These are phyloP conservation scores for Aspergillus unguis DNA, from an alignment of 2,329 filamentous ascomycete species.

Conservation along the genomic window DNA sequence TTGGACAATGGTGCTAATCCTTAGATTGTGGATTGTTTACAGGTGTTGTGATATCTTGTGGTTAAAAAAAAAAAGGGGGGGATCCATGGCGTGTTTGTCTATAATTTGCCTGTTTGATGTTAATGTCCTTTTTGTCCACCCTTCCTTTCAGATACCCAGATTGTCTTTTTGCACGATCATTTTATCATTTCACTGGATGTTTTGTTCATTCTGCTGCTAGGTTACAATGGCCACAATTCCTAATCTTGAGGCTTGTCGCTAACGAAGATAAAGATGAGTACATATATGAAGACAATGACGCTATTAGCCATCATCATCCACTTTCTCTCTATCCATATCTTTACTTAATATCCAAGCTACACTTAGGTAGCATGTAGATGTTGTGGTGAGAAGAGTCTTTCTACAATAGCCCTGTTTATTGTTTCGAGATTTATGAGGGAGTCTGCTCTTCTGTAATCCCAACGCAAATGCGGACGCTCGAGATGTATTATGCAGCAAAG, in stretches of 20 bases:
- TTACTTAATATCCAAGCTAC: neutral
- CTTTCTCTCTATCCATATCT: neutral
- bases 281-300: slow-evolving; percentile 6
- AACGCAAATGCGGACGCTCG: too few relatives aligned
- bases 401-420: too few relatives aligned
- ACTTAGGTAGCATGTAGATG: too few relatives aligned
- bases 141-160: slow-evolving; percentile 22
- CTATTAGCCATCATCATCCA: neutral
- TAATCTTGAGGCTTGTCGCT: slow-evolving; percentile 6
- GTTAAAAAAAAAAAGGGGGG: too few relatives aligned
- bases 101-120: slow-evolving; percentile 16
- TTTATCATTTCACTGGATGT: slow-evolving; percentile 1
- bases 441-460: too few relatives aligned
- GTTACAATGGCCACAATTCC: neutral
- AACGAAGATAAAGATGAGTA: slow-evolving; percentile 4
- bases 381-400: too few relatives aligned
- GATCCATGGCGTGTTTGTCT: neutral
- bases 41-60: too few relatives aligned
- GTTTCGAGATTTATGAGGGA: too few relatives aligned
- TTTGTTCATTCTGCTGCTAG: neutral
- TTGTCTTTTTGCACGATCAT: slow-evolving; percentile 23
- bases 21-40: neutral
- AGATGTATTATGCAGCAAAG: too few relatives aligned
- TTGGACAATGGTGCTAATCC: neutral
- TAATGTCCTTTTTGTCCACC: slow-evolving; percentile 15